A percentile compares a stretch with the other conserved stretches of the same genome.
Evolutionary conservation across 805 yeast genomes (phyloP).

Genomic region (Ogataea glucozyma): DNA sequence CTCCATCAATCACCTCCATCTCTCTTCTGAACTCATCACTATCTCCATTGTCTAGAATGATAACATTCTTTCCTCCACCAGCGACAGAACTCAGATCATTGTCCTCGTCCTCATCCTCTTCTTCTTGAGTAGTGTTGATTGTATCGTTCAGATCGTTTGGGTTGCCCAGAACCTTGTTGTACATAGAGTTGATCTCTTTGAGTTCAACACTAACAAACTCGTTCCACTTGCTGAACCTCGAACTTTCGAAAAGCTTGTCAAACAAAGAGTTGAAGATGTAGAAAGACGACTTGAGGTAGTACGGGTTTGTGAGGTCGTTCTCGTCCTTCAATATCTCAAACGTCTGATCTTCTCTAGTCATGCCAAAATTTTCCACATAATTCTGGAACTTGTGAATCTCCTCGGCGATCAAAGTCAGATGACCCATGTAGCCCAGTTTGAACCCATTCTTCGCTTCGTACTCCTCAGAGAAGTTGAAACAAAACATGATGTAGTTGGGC

Average conservation of each 20-base stretch:
- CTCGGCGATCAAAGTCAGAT: conserved; percentile 55
- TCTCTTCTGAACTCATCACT: conserved; percentile 48
- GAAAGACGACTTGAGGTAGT: conserved; percentile 34
- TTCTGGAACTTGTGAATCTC: conserved; percentile 56
- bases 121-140: conserved; percentile 32
- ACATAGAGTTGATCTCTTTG: conserved; percentile 54
- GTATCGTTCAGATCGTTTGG: conserved; percentile 32
- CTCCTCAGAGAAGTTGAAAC: conserved; percentile 31
- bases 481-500: conserved; percentile 32
- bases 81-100: conserved; percentile 9
- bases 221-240: conserved; percentile 42
- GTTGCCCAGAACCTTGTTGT: conserved; percentile 58
- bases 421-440: conserved; percentile 62
- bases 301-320: conserved; percentile 29
- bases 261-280: conserved; percentile 35
- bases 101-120: conserved; percentile 27
- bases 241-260: conserved; percentile 31
- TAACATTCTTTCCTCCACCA: conserved; percentile 30
- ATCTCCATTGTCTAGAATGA: conserved; percentile 40
- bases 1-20: conserved; percentile 27
- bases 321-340: conserved; percentile 32
- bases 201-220: conserved; percentile 50
- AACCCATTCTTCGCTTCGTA: conserved; percentile 40
- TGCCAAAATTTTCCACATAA: conserved; percentile 36
- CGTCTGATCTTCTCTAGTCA: conserved; percentile 36